Base-by-base conservation (phyloP, 257 asterid genomes). In the Solanum corneliomulleri region DNA sequence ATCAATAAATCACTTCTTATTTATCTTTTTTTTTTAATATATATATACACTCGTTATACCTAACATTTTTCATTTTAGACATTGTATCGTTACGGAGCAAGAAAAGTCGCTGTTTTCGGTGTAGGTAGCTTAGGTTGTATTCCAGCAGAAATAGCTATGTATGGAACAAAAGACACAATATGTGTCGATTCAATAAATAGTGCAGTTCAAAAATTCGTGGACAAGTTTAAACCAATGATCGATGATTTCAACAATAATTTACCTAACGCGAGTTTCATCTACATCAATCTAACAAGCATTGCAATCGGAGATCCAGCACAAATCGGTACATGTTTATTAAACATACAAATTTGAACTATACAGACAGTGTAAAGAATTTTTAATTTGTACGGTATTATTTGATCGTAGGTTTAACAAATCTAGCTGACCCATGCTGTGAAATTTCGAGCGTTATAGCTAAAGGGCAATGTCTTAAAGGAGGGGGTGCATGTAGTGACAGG, bases 21-120 rank as follows among this genome's bases (percentile, higher is more conserved):
- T 44, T 15, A 27, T 44, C 64, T 18, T 52, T 49, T 49, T 1
- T 13, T 39, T 13, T 4, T 1, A 3, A 13, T 44, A 41, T 27
- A 23, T 77, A 45, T 45, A 33, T 16, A 70, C 77, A 14, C 83
- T 41, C 21, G 20, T 12, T 14, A 42, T 45, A 27, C 27, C 80
- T 29, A 23, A 85, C 37, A 41, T n/a, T 45, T 45, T 25, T 0
- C 45, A 3, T 71, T 13, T 3, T 69, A 93, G 97, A 90, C 74
- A 37, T 77, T 93, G 82, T 92, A 94, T 85, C 1, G 4, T 2
- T n/a, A 71, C 0, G 94, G 94, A 9, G 95, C 93, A 45, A 91
- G 95, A 81, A 94, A 91, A 89, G 52, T 93, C 2, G 94, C 90
- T 1, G 90, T 94, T 56, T 37, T 80, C 11, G 93, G 82, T 4